Evolutionary conservation across 371 early-diverging fungal species (phyloP), one percentile per base, ranked within the genome.

Genomic region (Blakeslea trispora): DNA sequence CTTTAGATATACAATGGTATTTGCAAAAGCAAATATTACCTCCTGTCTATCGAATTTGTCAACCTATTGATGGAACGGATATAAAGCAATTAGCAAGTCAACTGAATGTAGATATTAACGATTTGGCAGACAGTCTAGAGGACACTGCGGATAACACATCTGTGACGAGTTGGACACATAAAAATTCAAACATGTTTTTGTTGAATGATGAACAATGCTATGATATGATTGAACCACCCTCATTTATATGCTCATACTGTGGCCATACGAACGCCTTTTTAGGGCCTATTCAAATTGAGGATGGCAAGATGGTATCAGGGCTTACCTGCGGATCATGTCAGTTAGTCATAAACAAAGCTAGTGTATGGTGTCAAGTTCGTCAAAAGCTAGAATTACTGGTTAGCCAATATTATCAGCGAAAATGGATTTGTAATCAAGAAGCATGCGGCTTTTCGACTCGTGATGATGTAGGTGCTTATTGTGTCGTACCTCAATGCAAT

Each of bases 21-120:
- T 67, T 99, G 22, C 73, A 79, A 50, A 89, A 90, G 45, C 99
- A 99, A 74, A 83, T 99, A 0, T 82, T 94, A 40, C 96, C 99
- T 7, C 94, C 97, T 2, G 68, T 98, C 24, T 73, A 83, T 0
- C 85, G 96, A 45, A 68, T 97, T 40, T 88, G 91, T 32, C 84
- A 75, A 51, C 91, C 88, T 5, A 86, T 96, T 13, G 84, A 88
- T 34, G 92, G 85, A 41, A 92, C 90, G 1, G 86, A 91, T 52
- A 69, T 76, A 44, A 68, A 77, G 1, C 73, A 79, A 5, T 59
- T 96, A 15, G 91, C 96, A 5, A 81, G 82, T 17, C 86, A 84
- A 55, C 74, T 96, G 10, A 96, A 95, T 57, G 54, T 23, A 17
- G 48, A 31, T 47, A 41, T 23, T 6, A 40, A 7, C 5, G 39